Evolutionary conservation across 2,329 filamentous ascomycete species (phyloP).

Genomic region (Alternaria dauci): DNA sequence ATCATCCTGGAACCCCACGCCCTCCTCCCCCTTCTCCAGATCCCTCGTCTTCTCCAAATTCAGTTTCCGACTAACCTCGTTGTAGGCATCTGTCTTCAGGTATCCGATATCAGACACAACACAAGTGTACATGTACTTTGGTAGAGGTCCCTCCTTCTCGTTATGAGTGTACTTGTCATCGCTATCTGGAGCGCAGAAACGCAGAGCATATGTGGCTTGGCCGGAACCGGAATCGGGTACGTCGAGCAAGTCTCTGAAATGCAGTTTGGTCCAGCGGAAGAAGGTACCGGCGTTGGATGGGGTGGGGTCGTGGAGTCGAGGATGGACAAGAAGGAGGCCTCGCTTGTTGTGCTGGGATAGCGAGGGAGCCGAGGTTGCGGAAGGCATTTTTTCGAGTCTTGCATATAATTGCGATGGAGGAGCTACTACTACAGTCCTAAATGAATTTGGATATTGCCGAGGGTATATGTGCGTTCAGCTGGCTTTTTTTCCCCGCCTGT

Average conservation of each 20-base stretch:
- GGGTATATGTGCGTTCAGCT: not conserved
- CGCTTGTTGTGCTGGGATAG: not conserved
- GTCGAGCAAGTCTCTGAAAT: conserved; percentile 29
- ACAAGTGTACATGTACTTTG: conserved; percentile 4
- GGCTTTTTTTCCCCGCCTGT: not conserved
- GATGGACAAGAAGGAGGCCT: conserved; percentile 27
- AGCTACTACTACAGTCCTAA: not conserved
- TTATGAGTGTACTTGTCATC: not conserved
- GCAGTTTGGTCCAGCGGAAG: conserved; percentile 32
- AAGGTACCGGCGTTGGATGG: conserved; percentile 11
- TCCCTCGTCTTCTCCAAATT: conserved; percentile 2
- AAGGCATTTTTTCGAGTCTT: not conserved
- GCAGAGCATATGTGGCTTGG: not conserved
- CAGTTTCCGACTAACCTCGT: conserved; percentile 1
- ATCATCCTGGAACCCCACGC: not conserved
- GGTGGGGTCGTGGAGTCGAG: conserved; percentile 14
- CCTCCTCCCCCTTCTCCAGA: not conserved
- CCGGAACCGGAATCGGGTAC: not conserved
- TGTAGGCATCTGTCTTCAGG: conserved; percentile 3
- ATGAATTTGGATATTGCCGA: too few species aligned
- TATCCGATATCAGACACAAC: not conserved
- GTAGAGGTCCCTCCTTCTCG: not conserved
- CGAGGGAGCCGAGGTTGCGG: not conserved
- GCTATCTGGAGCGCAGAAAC: not conserved
- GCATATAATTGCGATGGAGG: not conserved